Evolutionary conservation across 441 rosid species (phyloP).

Genomic region (Aleurites moluccanus): DNA sequence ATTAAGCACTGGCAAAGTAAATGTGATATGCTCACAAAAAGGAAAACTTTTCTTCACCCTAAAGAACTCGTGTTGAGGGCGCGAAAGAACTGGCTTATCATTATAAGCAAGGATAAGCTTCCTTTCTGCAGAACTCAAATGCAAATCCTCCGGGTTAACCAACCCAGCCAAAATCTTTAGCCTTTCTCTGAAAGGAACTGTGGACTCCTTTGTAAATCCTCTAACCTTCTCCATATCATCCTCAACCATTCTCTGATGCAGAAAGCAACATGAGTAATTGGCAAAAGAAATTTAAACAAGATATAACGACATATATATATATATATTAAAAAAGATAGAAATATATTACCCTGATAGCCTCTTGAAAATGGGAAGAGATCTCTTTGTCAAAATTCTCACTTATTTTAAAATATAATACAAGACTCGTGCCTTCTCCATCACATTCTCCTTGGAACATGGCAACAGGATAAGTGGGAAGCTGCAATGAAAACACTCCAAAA

Average conservation of each 20-base stretch:
- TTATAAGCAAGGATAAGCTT: conserved; percentile 75
- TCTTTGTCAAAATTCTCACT: conserved; percentile 55
- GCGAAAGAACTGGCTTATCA: conserved; percentile 80
- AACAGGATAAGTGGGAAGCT: conserved; percentile 78
- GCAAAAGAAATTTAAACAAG: not conserved
- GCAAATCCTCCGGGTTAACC: conserved; percentile 77
- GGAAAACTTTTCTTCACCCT: conserved; percentile 37
- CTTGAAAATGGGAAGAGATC: conserved; percentile 62
- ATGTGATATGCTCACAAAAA: not conserved
- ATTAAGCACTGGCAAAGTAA: not conserved
- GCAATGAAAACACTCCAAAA: conserved; percentile 22
- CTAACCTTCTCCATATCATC: conserved; percentile 72
- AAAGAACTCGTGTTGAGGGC: conserved; percentile 80
- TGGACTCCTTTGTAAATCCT: conserved; percentile 63
- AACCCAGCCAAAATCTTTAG: conserved; percentile 70
- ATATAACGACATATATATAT: too few species aligned
- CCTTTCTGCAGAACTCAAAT: conserved; percentile 63
- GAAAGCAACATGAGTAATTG: conserved; percentile 4
- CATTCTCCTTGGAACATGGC: conserved; percentile 58
- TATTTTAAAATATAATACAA: conserved; percentile 65
- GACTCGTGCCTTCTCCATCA: conserved; percentile 90
- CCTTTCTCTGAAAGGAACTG: conserved; percentile 79
- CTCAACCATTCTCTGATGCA: conserved; percentile 57
- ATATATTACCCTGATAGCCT: conserved; percentile 59
- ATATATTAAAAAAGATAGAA: too few species aligned